Conservation (phyloP, 805 yeast genomes). For the Saccharomycopsis sp. region DNA sequence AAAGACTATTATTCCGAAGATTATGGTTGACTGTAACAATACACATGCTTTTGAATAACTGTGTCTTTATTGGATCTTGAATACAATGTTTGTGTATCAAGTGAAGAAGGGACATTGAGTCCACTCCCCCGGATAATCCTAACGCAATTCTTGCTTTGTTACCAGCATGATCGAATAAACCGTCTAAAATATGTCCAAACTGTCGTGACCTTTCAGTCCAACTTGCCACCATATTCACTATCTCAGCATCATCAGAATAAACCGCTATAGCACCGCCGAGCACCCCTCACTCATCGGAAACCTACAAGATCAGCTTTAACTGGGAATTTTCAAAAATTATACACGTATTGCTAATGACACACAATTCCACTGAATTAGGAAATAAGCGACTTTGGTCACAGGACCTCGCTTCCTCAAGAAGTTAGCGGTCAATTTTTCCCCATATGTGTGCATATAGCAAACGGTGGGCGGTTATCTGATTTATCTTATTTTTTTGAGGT, state of each 20-base stretch:
- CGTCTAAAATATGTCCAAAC: not conserved
- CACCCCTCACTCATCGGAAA: too few relatives aligned
- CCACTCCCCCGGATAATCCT: slow-evolving; percentile 1
- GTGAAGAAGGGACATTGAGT: not conserved
- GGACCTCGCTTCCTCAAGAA: slow-evolving; percentile 10
- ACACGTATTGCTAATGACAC: not conserved
- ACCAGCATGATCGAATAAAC: not conserved
- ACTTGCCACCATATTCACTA: not conserved
- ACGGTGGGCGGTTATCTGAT: not conserved
- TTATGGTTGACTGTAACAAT: not conserved
- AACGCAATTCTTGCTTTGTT: not conserved
- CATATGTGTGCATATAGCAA: not conserved
- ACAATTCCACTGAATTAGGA: not conserved
- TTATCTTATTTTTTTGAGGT: not conserved
- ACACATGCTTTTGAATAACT: not conserved
- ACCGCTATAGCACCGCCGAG: too few relatives aligned
- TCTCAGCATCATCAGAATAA: not conserved
- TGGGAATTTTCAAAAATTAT: too few relatives aligned
- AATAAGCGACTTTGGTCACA: not conserved
- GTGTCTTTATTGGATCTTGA: not conserved
- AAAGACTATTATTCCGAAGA: not conserved
- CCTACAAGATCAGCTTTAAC: too few relatives aligned
- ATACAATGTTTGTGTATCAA: not conserved
- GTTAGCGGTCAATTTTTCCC: slow-evolving; percentile 5
- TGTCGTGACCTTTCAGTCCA: not conserved